Evolutionary conservation across 805 yeast genomes (phyloP), one percentile per base, ranked within the genome.

Genomic region (Trichomonascus vanleenenianus): DNA sequence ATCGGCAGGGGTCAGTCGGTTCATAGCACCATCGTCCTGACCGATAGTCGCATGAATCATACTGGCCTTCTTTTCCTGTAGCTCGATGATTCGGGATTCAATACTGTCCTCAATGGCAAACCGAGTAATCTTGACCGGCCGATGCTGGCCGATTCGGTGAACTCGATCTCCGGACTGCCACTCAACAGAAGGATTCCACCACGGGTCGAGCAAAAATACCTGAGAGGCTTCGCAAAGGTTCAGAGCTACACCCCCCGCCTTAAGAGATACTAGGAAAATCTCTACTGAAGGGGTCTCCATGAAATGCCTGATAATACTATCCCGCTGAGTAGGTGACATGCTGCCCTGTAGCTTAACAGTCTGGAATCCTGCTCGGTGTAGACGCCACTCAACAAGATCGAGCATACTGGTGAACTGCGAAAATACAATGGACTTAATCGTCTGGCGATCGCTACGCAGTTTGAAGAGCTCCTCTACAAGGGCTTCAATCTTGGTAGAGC

Each of bases 141-240:
- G 68, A 56, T 76, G 85, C 63, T 93, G 99, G 4, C 97, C 97
- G 51, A 93, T 93, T 66, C 99, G 79, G 65, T 93, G 97, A 18
- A 93, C 97, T 67, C 99, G 79, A 64, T 93, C 99, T 65, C 95
- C 96, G 42, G 94, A 83, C 63, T 93, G 99, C 88, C 97, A 93
- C 63, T 93, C 98, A 6, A 91, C 93, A 54, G 95, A 84, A 1
- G 97, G 97, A 61, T 93, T 94, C 97, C 98, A 93, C 98, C 98
- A 93, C 31, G 97, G 97, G 58, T 93, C 99, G 71, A 93, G 72
- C 39, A 93, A 73, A 55, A 93, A 93, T 40, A 93, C 97, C 58
- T 91, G 97, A 2, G 94, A 88, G 0, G 98, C 97, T 58, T 94
- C 99, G 59, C 96, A 91, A 52, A 93, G 71, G 61, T 93, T 93